Percentiles rank a stretch among this genome's conserved stretches.
These are phyloP conservation scores for Rhizomucor pusillus DNA, from an alignment of 371 early-diverging fungal genomes.

Conservation along the genomic window DNA sequence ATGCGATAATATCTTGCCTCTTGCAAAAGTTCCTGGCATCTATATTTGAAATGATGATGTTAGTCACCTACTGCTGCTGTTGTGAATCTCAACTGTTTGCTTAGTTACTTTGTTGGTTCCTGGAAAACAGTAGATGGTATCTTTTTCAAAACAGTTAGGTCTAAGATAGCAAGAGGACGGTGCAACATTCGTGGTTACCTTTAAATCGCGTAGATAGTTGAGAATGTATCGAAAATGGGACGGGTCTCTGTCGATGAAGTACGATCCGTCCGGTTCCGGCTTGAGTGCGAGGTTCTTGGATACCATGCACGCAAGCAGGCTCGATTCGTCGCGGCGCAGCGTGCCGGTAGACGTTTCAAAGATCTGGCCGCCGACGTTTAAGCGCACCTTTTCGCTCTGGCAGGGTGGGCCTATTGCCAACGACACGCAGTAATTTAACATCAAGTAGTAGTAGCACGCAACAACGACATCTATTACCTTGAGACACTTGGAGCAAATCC, in stretches of 20 bases:
- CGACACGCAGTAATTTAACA: too few relatives aligned
- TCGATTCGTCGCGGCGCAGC: constrained; percentile 32
- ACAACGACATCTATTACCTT: too few relatives aligned
- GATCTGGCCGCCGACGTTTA: constrained; percentile 41
- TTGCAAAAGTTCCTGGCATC: constrained; percentile 34
- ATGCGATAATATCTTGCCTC: constrained; percentile 38
- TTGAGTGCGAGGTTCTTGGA: constrained; percentile 10
- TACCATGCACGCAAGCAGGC: constrained; percentile 35
- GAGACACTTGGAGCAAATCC: too few relatives aligned
- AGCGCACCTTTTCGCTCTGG: constrained; percentile 30
- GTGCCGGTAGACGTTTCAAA: constrained; percentile 41
- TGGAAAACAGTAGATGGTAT: too few relatives aligned
- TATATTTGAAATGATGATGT: constrained; percentile 7
- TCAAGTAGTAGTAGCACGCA: too few relatives aligned
- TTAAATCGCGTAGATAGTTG: constrained; percentile 41
- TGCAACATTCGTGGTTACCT: too few relatives aligned
- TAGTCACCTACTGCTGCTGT: neutral
- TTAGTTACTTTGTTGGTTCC: too few relatives aligned
- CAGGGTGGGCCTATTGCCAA: constrained; percentile 6
- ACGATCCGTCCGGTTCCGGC: constrained; percentile 39
- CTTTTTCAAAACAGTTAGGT: too few relatives aligned
- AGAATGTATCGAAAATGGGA: constrained; percentile 38
- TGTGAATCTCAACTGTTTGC: too few relatives aligned
- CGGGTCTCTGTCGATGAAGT: constrained; percentile 43
- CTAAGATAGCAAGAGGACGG: too few relatives aligned